A percentile compares a stretch with the other conserved stretches of the same genome.
phyloP scores from a whole-genome alignment of 192 early-diverging fungal species.

The Rhizophagus clarus region DNA sequence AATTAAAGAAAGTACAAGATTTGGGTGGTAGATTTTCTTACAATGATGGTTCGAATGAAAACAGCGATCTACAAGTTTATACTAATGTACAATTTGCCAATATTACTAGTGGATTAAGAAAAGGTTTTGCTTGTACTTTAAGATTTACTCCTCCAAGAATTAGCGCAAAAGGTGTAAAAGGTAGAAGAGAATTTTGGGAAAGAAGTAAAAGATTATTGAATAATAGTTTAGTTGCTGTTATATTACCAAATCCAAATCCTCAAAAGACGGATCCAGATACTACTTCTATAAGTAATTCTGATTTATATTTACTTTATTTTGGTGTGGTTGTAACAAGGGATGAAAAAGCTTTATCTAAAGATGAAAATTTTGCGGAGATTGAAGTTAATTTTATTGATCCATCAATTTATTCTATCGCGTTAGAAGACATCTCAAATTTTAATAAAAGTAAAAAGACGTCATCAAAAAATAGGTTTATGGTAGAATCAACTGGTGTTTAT shows the following conservation, averaged over 20 bases:
- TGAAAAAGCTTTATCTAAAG: slow-evolving; percentile 26
- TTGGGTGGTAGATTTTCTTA: too few relatives aligned
- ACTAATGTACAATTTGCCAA: background rate
- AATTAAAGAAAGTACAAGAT: slow-evolving; percentile 5
- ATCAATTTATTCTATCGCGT: slow-evolving; percentile 29
- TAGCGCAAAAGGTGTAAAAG: background rate
- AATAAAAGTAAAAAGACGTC: too few relatives aligned
- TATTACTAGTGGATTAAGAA: background rate
- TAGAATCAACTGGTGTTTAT: slow-evolving; percentile 41
- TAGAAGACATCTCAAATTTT: slow-evolving; percentile 8
- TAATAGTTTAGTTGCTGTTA: slow-evolving; percentile 41
- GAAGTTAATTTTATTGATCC: slow-evolving; percentile 38
- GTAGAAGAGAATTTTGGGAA: background rate
- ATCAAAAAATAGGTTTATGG: slow-evolving; percentile 37
- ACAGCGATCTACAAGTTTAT: background rate
- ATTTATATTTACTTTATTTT: slow-evolving; percentile 14
- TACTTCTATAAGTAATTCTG: background rate
- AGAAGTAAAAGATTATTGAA: slow-evolving; percentile 22
- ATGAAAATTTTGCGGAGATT: slow-evolving; percentile 27
- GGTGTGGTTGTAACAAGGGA: slow-evolving; percentile 42
- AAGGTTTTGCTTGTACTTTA: background rate
- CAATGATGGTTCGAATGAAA: background rate
- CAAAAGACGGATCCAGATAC: too few relatives aligned
- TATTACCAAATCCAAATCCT: slow-evolving; percentile 17
- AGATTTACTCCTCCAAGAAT: background rate